A percentile compares a stretch with the other conserved stretches of the same genome.
These are phyloP conservation scores for Cucurbita moschata DNA, from an alignment of 306 rosid genomes.

Conservation along the genomic window DNA sequence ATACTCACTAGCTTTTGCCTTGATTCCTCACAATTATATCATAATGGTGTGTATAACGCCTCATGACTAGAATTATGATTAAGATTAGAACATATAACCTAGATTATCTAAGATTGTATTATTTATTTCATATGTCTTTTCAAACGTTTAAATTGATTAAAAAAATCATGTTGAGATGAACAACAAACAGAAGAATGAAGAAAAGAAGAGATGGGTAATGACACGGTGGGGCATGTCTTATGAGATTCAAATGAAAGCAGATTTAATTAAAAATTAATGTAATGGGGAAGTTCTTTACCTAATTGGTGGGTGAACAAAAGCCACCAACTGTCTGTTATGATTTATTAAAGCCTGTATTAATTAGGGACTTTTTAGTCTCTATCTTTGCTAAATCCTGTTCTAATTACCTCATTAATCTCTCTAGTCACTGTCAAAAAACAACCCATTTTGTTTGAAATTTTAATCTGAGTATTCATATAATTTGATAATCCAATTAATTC, in stretches of 20 bases:
- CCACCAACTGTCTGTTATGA: background rate
- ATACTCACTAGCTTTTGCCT: no score
- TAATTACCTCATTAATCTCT: no score
- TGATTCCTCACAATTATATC: no score
- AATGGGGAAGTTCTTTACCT: background rate
- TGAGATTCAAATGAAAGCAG: background rate
- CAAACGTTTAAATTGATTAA: background rate
- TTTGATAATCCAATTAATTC: no score
- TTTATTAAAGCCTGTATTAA: background rate
- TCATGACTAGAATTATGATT: no score
- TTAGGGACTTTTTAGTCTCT: background rate
- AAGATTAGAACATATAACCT: no score
- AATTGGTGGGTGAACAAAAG: slow-evolving; percentile 3
- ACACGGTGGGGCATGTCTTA: background rate
- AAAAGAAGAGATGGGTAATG: background rate
- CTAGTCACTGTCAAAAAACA: no score
- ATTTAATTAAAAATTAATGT: background rate
- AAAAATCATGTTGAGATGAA: background rate
- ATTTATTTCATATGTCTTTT: background rate
- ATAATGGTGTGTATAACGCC: no score
- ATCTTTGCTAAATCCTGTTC: no score
- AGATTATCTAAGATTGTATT: no score
- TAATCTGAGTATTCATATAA: no score
- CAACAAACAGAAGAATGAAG: background rate
- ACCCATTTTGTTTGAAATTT: no score